A percentile compares a stretch with the other conserved stretches of the same genome.
These are phyloP conservation scores for Hygrophoropsis aurantiaca DNA, from an alignment of 768 basidiomycete genomes.

Conservation along the genomic window DNA sequence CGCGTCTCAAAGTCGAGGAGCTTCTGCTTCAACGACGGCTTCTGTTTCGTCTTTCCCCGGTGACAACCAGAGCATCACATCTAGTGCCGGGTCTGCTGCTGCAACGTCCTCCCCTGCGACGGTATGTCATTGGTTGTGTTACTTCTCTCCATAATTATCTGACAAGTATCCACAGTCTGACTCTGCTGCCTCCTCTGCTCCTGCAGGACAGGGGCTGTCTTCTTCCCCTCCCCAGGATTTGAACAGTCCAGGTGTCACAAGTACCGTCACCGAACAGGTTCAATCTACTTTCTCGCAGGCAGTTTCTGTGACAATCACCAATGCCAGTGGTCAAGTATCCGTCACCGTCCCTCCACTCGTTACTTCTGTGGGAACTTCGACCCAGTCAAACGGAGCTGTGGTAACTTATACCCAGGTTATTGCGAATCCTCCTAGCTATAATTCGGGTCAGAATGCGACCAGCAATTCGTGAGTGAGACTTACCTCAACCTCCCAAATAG, in stretches of 20 bases:
- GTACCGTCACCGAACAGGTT: conserved; percentile 40
- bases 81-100: no score
- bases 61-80: no score
- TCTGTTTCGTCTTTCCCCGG: no score
- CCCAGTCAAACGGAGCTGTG: conserved; percentile 41
- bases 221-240: background rate
- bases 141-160: no score
- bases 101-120: no score
- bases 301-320: conserved; percentile 40
- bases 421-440: conserved; percentile 45
- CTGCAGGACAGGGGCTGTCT: no score
- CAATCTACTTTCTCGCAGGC: conserved; percentile 46
- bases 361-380: conserved; percentile 47
- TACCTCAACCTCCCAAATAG: background rate
- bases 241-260: conserved; percentile 28
- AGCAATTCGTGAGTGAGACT: conserved; percentile 24
- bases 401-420: conserved; percentile 53
- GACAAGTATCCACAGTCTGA: no score
- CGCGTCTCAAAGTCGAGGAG: no score
- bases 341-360: conserved; percentile 46
- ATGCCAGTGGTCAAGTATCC: conserved; percentile 36
- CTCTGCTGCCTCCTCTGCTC: no score
- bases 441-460: conserved; percentile 14
- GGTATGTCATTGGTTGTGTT: no score
- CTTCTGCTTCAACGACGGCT: no score